These are phyloP conservation scores for Blastomyces emzantsi DNA, from an alignment of 2,329 filamentous ascomycete species.

Conservation along the genomic window DNA sequence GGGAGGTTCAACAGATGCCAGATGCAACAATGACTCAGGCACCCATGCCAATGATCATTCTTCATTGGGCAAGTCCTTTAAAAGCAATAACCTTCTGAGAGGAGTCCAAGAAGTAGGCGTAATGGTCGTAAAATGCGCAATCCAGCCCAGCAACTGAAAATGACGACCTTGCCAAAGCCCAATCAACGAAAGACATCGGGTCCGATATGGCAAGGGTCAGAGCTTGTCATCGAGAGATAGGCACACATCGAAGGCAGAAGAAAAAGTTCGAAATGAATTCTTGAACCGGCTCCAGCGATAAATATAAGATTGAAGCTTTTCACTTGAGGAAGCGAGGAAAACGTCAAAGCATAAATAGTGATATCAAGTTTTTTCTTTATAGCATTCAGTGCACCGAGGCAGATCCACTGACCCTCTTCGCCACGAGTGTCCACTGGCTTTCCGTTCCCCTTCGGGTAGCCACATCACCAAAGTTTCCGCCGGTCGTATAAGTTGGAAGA, in stretches of 20 bases:
- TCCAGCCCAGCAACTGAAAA: neutral
- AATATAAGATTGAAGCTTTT: neutral
- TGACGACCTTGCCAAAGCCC: neutral
- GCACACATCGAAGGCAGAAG: neutral
- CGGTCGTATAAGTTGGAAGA: conserved; percentile 12
- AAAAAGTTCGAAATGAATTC: neutral
- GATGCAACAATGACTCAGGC: neutral
- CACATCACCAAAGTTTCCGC: conserved; percentile 12
- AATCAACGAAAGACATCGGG: neutral
- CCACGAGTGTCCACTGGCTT: conserved; percentile 15
- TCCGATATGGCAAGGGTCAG: neutral
- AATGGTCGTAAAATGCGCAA: neutral
- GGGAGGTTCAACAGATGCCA: neutral
- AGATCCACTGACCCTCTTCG: conserved; percentile 7
- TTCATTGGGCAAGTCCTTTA: neutral
- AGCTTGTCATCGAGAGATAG: neutral
- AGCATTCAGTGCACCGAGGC: neutral
- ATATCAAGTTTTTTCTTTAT: neutral
- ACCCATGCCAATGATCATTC: neutral
- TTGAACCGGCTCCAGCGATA: neutral
- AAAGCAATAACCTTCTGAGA: neutral
- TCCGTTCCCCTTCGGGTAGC: conserved; percentile 12
- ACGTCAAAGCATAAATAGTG: neutral
- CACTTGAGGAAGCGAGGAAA: neutral
- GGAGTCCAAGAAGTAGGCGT: neutral